phyloP scores from a whole-genome alignment of 108 stramenopile genomes.

The Nitzschia palea region DNA sequence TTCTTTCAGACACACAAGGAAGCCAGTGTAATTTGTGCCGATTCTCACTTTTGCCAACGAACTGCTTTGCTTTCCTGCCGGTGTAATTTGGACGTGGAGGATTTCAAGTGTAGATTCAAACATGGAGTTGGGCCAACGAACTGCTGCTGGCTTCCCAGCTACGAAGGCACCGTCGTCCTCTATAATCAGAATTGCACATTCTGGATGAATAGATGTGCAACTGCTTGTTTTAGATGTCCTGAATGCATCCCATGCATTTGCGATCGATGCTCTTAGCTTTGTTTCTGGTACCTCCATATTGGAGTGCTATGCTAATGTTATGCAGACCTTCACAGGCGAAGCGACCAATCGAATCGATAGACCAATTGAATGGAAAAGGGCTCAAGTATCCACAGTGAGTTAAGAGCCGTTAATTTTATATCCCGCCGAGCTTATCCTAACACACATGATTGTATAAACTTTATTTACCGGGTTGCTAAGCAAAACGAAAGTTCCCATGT shows the following conservation, averaged over 20 bases:
- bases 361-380: too few relatives aligned
- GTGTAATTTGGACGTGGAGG: not conserved
- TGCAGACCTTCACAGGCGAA: too few relatives aligned
- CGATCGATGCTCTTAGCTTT: not conserved
- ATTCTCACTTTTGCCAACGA: not conserved
- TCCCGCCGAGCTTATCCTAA: too few relatives aligned
- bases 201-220: not conserved
- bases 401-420: too few relatives aligned
- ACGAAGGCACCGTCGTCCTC: not conserved
- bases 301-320: too few relatives aligned
- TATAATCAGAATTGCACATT: not conserved
- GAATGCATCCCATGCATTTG: not conserved
- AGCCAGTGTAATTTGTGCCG: not conserved
- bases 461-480: too few relatives aligned
- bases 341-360: too few relatives aligned
- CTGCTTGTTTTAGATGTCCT: not conserved
- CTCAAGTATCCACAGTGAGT: too few relatives aligned
- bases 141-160: not conserved
- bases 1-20: slow-evolving; percentile 3
- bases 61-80: not conserved
- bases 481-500: too few relatives aligned
- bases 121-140: not conserved
- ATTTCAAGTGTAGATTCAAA: not conserved
- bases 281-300: not conserved
- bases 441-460: too few relatives aligned